A percentile compares a stretch with the other conserved stretches of the same genome.
These are phyloP conservation scores for Parsonsia alboflavescens DNA, from an alignment of 257 asterid species.

Conservation along the genomic window DNA sequence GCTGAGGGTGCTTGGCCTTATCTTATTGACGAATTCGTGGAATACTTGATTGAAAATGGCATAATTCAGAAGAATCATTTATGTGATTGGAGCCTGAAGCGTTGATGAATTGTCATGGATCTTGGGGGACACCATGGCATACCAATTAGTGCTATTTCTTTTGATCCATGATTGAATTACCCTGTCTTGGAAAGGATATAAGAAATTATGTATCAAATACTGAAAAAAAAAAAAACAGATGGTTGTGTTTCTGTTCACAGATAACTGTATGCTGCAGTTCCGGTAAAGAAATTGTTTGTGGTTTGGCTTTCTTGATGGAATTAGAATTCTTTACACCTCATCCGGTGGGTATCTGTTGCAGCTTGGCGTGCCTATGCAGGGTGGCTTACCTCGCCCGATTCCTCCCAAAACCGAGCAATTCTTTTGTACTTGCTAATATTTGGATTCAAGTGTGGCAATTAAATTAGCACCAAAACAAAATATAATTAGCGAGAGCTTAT, in stretches of 20 bases:
- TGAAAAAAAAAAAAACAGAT: not conserved
- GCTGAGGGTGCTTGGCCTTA: constrained; percentile 99
- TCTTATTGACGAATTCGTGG: constrained; percentile 94
- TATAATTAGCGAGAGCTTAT: too few relatives aligned
- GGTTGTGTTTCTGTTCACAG: not conserved
- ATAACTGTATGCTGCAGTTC: not conserved
- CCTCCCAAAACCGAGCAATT: not conserved
- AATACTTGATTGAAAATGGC: constrained; percentile 69
- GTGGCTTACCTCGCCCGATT: not conserved
- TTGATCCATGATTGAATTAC: not conserved
- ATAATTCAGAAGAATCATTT: constrained; percentile 58
- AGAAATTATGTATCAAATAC: not conserved
- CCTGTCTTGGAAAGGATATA: not conserved
- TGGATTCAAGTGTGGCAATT: too few relatives aligned
- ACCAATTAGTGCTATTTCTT: not conserved
- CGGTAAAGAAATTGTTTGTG: constrained; percentile 1
- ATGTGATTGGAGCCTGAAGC: constrained; percentile 63
- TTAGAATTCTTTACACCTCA: not conserved
- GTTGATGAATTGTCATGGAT: constrained; percentile 17
- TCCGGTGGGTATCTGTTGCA: not conserved
- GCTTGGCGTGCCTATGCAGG: too few relatives aligned
- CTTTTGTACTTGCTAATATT: not conserved
- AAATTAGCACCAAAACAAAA: too few relatives aligned
- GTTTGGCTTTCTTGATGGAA: constrained; percentile 6
- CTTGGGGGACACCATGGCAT: not conserved